A percentile compares a stretch with the other conserved stretches of the same genome.
phyloP scores from a whole-genome alignment of 2,329 filamentous ascomycete species.

The Pochonia chlamydosporia region DNA sequence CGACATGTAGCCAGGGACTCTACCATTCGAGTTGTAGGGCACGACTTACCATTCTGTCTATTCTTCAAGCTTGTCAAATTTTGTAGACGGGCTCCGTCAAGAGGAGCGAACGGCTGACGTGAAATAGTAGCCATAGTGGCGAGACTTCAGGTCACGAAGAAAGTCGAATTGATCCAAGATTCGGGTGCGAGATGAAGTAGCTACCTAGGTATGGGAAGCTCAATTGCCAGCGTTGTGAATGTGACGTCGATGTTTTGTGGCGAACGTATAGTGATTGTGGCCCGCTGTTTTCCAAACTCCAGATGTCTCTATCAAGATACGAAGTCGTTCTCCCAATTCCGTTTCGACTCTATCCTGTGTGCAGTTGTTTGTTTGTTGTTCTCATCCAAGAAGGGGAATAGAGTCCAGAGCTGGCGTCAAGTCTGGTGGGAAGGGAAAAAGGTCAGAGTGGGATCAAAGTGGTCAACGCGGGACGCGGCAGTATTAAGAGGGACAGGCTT shows the following conservation, averaged over 20 bases:
- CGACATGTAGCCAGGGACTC: too few species aligned
- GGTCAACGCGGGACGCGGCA: slow-evolving; percentile 4
- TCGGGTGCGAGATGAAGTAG: too few species aligned
- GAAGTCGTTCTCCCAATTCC: neutral
- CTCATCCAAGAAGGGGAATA: neutral
- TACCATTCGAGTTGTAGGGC: neutral
- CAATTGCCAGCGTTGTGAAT: too few species aligned
- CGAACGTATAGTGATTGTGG: too few species aligned
- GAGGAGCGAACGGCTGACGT: slow-evolving; percentile 70
- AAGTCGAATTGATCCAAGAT: too few species aligned
- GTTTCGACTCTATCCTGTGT: neutral
- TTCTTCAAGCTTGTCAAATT: slow-evolving; percentile 72
- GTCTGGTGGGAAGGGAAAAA: neutral
- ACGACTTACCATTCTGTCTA: slow-evolving; percentile 63
- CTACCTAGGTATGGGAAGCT: too few species aligned
- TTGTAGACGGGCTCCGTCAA: slow-evolving; percentile 65
- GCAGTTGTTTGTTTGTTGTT: neutral
- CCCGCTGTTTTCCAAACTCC: too few species aligned
- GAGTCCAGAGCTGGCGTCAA: neutral
- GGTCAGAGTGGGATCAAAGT: neutral
- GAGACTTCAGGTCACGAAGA: neutral
- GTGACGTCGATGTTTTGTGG: too few species aligned
- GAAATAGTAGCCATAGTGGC: slow-evolving; percentile 43
- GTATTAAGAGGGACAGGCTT: neutral
- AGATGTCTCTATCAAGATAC: neutral